Evolutionary conservation across 225 moss, liverwort and hornwort species (phyloP).

Genomic region (Takakia lepidozioides): DNA sequence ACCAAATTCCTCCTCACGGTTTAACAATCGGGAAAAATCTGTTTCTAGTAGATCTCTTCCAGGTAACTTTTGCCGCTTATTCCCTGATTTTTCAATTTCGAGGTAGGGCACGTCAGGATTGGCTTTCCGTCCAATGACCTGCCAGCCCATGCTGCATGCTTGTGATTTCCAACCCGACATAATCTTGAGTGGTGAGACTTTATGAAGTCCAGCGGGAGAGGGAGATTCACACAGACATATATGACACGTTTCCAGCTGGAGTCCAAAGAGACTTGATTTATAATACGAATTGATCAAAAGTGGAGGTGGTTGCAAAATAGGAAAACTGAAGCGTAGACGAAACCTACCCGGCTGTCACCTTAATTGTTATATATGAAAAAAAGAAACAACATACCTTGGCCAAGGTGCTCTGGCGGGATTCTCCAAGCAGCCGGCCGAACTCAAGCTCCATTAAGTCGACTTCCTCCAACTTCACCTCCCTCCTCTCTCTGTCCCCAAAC

Average conservation of each 20-base stretch:
- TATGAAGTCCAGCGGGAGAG: too few relatives aligned
- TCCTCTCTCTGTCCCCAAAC: conserved; percentile 21
- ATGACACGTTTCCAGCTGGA: too few relatives aligned
- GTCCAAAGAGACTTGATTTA: too few relatives aligned
- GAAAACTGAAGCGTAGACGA: too few relatives aligned
- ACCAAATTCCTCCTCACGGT: conserved; percentile 22
- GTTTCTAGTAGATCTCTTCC: conserved; percentile 18
- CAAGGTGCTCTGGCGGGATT: conserved; percentile 63
- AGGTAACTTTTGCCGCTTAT: conserved; percentile 25
- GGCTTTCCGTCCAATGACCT: conserved; percentile 60
- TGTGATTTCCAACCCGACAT: conserved; percentile 7
- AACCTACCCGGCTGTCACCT: too few relatives aligned
- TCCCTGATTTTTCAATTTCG: conserved; percentile 37
- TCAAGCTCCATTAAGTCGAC: conserved; percentile 69
- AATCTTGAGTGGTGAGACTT: too few relatives aligned
- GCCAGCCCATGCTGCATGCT: conserved; percentile 8
- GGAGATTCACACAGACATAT: too few relatives aligned
- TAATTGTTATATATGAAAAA: too few relatives aligned
- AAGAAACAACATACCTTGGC: too few relatives aligned
- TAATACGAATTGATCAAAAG: too few relatives aligned
- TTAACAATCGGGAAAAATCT: conserved; percentile 25
- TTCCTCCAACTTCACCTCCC: conserved; percentile 45
- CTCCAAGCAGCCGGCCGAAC: conserved; percentile 73
- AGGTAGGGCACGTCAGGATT: conserved; percentile 48
- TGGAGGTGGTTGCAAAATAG: too few relatives aligned